Percentiles rank a stretch among this genome's conserved stretches.
phyloP scores from a whole-genome alignment of 2,329 filamentous ascomycete genomes.

The Juglanconis juglandina region DNA sequence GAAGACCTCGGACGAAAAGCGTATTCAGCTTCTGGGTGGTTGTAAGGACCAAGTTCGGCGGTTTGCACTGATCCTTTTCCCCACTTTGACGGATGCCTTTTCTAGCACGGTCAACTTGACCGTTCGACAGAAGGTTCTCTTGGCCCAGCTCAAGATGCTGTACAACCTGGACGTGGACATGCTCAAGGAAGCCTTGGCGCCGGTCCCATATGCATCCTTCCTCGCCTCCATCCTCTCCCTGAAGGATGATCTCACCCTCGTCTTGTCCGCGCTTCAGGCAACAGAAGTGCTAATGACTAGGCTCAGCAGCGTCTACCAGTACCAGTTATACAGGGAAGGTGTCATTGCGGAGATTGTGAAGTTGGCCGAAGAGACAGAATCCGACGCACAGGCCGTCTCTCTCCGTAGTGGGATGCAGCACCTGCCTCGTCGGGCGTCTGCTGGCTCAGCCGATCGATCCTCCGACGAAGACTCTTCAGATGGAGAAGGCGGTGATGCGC shows the following conservation, averaged over 20 bases:
- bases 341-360: constrained; percentile 89
- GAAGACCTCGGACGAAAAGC: constrained; percentile 70
- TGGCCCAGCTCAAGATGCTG: constrained; percentile 96
- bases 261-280: constrained; percentile 83
- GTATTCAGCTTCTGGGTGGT: constrained; percentile 74
- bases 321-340: constrained; percentile 95
- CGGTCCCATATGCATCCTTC: constrained; percentile 93
- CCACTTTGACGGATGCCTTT: constrained; percentile 92
- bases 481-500: constrained; percentile 50
- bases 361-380: constrained; percentile 55
- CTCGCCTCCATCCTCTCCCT: constrained; percentile 92
- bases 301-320: constrained; percentile 82
- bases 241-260: constrained; percentile 83
- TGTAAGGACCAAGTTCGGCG: constrained; percentile 85
- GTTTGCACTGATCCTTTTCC: constrained; percentile 89
- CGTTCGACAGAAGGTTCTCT: constrained; percentile 91
- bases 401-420: constrained; percentile 23
- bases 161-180: constrained; percentile 87
- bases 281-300: constrained; percentile 83
- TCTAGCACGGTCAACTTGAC: constrained; percentile 95
- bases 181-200: constrained; percentile 77
- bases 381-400: constrained; percentile 27
- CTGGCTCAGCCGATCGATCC: constrained; percentile 22
- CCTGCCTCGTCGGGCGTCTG: constrained; percentile 28
- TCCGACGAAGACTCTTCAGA: constrained; percentile 24